Conservation (phyloP, 768 basidiomycete species). For the Phlebiopsis flavidoalba region DNA sequence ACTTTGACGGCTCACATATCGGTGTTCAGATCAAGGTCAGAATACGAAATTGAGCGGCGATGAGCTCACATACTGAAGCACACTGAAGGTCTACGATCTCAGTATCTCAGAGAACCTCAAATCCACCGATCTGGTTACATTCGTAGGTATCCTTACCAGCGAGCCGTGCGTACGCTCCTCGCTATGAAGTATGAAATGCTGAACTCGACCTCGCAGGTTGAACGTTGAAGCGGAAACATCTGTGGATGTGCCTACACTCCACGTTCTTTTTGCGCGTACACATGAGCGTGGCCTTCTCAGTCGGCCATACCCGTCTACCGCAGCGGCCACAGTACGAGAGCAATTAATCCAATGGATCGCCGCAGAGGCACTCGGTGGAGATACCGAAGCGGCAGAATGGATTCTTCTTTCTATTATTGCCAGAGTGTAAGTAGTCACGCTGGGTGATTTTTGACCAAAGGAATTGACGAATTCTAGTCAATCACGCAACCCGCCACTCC, state of each 20-base stretch:
- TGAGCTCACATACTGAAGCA: neutral
- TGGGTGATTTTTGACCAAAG: neutral
- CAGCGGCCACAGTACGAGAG: slow-evolving; percentile 32
- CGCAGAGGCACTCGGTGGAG: slow-evolving; percentile 61
- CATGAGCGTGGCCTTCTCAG: slow-evolving; percentile 37
- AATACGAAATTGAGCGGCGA: no score
- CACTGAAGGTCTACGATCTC: slow-evolving; percentile 52
- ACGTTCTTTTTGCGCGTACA: slow-evolving; percentile 52
- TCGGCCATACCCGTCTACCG: slow-evolving; percentile 31
- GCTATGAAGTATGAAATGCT: no score
- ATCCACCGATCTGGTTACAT: slow-evolving; percentile 58
- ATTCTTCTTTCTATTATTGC: slow-evolving; percentile 55
- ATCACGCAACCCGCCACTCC: slow-evolving; percentile 59
- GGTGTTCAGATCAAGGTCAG: slow-evolving; percentile 69
- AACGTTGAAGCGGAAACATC: slow-evolving; percentile 29
- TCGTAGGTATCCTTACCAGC: slow-evolving; percentile 67
- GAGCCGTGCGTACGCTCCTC: slow-evolving; percentile 49
- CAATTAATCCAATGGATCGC: slow-evolving; percentile 74
- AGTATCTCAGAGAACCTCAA: slow-evolving; percentile 41
- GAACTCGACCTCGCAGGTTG: slow-evolving; percentile 21
- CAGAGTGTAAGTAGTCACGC: slow-evolving; percentile 48
- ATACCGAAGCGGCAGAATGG: slow-evolving; percentile 70
- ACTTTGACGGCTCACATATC: slow-evolving; percentile 47
- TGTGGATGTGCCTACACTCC: slow-evolving; percentile 55
- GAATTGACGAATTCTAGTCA: slow-evolving; percentile 38